These are phyloP conservation scores for Tolypocladium tundrense DNA, from an alignment of 2,329 filamentous ascomycete genomes.

Conservation along the genomic window DNA sequence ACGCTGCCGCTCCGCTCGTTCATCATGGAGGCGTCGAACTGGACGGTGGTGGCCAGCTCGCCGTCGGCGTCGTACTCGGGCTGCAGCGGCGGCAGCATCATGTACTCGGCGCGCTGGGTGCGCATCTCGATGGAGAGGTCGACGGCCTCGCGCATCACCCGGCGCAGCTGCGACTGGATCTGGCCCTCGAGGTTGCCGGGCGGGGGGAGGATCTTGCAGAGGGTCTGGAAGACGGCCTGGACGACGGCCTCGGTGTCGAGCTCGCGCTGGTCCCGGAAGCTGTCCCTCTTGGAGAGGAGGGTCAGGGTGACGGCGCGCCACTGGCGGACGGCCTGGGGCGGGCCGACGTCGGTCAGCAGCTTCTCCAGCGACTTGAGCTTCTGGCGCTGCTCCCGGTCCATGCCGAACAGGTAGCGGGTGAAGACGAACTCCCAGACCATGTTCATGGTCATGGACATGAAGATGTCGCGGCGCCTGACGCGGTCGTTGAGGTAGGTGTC, in stretches of 20 bases:
- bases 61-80: conserved; percentile 92
- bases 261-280: conserved; percentile 74
- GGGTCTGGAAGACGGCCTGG: conserved; percentile 68
- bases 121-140: conserved; percentile 94
- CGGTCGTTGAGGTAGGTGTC: conserved; percentile 81
- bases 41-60: conserved; percentile 76
- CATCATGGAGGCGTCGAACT: conserved; percentile 91
- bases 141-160: conserved; percentile 81
- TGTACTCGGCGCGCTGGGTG: conserved; percentile 90
- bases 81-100: conserved; percentile 92
- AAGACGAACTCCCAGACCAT: conserved; percentile 99
- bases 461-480: conserved; percentile 80
- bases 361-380: conserved; percentile 96
- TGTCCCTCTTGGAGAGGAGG: conserved; percentile 66
- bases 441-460: conserved; percentile 98
- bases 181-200: conserved; percentile 71
- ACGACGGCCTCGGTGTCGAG: conserved; percentile 95
- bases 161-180: conserved; percentile 73
- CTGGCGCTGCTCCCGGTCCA: conserved; percentile 95
- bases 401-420: conserved; percentile 93
- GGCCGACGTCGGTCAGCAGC: conserved; percentile 78
- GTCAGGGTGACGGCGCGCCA: conserved; percentile 96
- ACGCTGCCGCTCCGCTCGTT: conserved; percentile 71
- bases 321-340: conserved; percentile 79
- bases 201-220: conserved; percentile 77